phyloP scores from a whole-genome alignment of 371 early-diverging fungal genomes.

The Blakeslea trispora region DNA sequence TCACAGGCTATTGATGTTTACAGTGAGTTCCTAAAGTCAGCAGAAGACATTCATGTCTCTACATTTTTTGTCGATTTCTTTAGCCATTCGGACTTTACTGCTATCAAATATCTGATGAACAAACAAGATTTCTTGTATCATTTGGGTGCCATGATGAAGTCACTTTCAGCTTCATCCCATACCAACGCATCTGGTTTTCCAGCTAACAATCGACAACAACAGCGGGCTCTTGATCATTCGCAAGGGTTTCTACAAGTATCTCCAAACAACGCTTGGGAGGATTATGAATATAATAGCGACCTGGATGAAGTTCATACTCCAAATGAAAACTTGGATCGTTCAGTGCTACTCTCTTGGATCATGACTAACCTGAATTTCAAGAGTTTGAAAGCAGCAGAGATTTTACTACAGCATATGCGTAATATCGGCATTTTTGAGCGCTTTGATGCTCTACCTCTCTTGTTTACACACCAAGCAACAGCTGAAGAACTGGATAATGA shows the following conservation, averaged over 20 bases:
- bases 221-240: constrained; percentile 25
- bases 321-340: constrained; percentile 35
- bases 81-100: constrained; percentile 11
- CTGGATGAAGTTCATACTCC: constrained; percentile 21
- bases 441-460: constrained; percentile 47
- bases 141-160: constrained; percentile 49
- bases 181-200: not conserved
- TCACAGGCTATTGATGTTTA: constrained; percentile 32
- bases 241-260: constrained; percentile 37
- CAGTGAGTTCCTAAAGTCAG: constrained; percentile 17
- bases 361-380: constrained; percentile 37
- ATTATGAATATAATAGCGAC: constrained; percentile 18
- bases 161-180: constrained; percentile 20
- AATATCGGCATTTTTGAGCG: constrained; percentile 60
- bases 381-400: constrained; percentile 24
- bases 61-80: constrained; percentile 36
- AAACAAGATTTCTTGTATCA: constrained; percentile 46
- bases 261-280: constrained; percentile 12
- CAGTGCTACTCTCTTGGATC: constrained; percentile 40
- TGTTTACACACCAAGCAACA: constrained; percentile 28
- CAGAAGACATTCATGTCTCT: constrained; percentile 29
- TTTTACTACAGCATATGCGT: constrained; percentile 58
- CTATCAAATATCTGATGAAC: constrained; percentile 34
- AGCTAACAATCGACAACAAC: constrained; percentile 12
- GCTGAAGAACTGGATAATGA: constrained; percentile 2